A percentile compares a stretch with the other conserved stretches of the same genome.
phyloP scores from a whole-genome alignment of 306 rosid species.

The Citrullus amarus region DNA sequence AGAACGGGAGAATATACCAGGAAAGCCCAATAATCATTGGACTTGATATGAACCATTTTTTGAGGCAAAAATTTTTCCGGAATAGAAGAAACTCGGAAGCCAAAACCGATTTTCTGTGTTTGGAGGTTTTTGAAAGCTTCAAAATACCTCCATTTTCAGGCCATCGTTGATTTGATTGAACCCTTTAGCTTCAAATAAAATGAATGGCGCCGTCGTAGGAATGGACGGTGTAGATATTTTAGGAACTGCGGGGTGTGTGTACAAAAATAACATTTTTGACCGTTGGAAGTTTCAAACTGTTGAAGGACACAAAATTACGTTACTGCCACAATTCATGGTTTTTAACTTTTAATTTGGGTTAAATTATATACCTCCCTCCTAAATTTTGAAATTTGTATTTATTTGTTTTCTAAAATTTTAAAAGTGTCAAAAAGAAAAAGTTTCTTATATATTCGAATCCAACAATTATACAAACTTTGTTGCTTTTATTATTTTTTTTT shows the following conservation, averaged over 20 bases:
- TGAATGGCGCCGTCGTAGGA: neutral
- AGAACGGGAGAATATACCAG: conserved; percentile 27
- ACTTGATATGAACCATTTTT: conserved; percentile 13
- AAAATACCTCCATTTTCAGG: conserved; percentile 13
- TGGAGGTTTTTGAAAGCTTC: neutral
- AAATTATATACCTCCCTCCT: too few species aligned
- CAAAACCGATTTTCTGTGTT: neutral
- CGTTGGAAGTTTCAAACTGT: conserved; percentile 14
- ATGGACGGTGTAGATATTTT: neutral
- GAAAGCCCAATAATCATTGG: conserved; percentile 63
- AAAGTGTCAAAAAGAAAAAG: too few species aligned
- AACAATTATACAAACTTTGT: too few species aligned
- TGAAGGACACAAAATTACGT: neutral
- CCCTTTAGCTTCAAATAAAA: neutral
- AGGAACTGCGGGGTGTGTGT: neutral
- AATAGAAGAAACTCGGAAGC: neutral
- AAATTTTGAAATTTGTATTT: too few species aligned
- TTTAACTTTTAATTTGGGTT: too few species aligned
- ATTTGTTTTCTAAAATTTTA: too few species aligned
- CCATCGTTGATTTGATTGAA: neutral
- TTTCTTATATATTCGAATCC: too few species aligned
- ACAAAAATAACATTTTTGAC: conserved; percentile 5
- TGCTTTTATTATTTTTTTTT: too few species aligned
- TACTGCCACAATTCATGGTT: neutral
- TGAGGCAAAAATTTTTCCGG: neutral